phyloP scores from a whole-genome alignment of 176 grass and related monocot genomes.

The Alloteropsis semialata region DNA sequence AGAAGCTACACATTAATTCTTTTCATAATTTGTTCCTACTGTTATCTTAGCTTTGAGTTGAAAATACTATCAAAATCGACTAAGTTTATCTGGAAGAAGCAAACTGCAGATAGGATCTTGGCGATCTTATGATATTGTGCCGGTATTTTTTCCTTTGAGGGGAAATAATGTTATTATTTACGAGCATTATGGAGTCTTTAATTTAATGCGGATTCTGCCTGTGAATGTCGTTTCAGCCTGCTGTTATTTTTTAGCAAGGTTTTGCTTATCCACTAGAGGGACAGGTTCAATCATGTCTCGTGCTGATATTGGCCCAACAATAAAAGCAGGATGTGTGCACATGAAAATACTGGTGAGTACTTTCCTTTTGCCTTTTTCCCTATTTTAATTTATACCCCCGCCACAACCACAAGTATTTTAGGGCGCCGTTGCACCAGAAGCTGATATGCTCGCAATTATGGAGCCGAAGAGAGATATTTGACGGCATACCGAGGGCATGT shows the following conservation, averaged over 20 bases:
- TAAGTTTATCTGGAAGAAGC: slow-evolving; percentile 13
- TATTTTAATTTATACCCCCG: background rate
- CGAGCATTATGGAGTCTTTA: background rate
- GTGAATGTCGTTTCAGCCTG: no score
- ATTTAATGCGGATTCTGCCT: background rate
- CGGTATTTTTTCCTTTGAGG: background rate
- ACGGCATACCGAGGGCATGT: no score
- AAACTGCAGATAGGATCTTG: slow-evolving; percentile 13
- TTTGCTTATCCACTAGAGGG: slow-evolving; percentile 14
- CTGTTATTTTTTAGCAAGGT: background rate
- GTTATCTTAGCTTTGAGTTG: background rate
- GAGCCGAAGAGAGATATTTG: no score
- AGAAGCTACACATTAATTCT: background rate
- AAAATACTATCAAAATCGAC: background rate
- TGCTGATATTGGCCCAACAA: slow-evolving; percentile 97
- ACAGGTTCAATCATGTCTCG: slow-evolving; percentile 21
- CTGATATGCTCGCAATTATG: no score
- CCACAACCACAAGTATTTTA: no score
- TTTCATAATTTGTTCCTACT: slow-evolving; percentile 3
- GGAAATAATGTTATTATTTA: background rate
- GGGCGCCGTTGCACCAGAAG: no score
- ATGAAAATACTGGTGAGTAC: slow-evolving; percentile 80
- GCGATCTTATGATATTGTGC: background rate
- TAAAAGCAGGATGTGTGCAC: slow-evolving; percentile 96
- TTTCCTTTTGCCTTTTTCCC: background rate